Percentiles rank a stretch among this genome's conserved stretches.
phyloP scores from a whole-genome alignment of 768 basidiomycete genomes.

The Mycena polygramma region DNA sequence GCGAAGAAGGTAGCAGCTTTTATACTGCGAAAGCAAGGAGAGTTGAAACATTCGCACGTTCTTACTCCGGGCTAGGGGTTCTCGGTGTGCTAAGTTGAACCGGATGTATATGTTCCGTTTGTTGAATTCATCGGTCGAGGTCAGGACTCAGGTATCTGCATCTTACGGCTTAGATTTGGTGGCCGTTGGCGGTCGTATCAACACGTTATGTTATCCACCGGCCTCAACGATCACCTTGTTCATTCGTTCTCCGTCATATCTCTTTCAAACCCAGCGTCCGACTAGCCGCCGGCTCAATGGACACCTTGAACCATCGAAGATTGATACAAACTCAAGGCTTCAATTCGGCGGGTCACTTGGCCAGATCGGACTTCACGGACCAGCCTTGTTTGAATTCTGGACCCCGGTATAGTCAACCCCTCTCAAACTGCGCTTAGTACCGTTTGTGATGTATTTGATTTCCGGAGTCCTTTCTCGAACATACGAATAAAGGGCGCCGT shows the following conservation, averaged over 20 bases:
- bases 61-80: too few species aligned
- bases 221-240: background rate
- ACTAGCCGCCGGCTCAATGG: background rate
- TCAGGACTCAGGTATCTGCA: slow-evolving; percentile 1
- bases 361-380: slow-evolving; percentile 1
- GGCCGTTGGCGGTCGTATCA: too few species aligned
- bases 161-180: too few species aligned
- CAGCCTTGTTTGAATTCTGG: background rate
- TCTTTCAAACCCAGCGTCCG: background rate
- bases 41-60: too few species aligned
- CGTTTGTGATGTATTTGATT: background rate
- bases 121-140: slow-evolving; percentile 5
- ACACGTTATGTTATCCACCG: slow-evolving; percentile 8
- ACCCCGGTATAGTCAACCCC: background rate
- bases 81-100: too few species aligned
- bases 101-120: background rate
- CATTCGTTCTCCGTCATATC: slow-evolving; percentile 5
- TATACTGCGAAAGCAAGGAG: too few species aligned
- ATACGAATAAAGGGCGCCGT: too few species aligned
- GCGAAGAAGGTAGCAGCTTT: too few species aligned
- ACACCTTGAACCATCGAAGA: background rate
- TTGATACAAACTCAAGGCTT: too few species aligned
- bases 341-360: too few species aligned
- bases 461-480: too few species aligned
- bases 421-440: background rate